Evolutionary conservation across 208 protist species (phyloP).

Genomic region (Leishmania gerbilli): DNA sequence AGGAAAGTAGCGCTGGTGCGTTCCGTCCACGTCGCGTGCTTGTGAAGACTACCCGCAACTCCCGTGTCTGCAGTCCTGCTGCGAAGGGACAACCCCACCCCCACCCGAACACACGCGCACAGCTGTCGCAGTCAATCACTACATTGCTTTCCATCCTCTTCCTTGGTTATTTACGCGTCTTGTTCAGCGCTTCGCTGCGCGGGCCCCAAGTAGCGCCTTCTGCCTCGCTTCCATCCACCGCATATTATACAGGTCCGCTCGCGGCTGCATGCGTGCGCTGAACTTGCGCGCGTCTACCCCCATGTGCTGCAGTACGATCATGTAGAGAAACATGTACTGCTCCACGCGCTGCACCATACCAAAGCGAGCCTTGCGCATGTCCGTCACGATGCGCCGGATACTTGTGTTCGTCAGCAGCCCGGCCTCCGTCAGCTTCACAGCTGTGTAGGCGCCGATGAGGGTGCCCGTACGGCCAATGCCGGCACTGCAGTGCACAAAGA

Average conservation of each 20-base stretch:
- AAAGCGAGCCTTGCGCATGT: conserved; percentile 64
- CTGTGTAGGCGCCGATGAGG: conserved; percentile 78
- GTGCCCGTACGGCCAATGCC: conserved; percentile 87
- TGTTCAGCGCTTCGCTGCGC: neutral
- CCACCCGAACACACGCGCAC: neutral
- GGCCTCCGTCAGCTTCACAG: conserved; percentile 35
- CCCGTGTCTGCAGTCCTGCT: neutral
- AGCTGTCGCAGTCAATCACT: neutral
- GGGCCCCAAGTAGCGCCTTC: conserved; percentile 14
- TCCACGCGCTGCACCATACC: conserved; percentile 88
- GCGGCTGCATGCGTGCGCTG: conserved; percentile 27
- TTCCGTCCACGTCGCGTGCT: neutral
- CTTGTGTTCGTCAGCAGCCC: conserved; percentile 39
- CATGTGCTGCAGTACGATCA: conserved; percentile 57
- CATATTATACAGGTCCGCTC: conserved; percentile 26
- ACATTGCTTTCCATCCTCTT: neutral
- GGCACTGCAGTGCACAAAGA: conserved; percentile 89
- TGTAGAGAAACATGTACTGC: conserved; percentile 87
- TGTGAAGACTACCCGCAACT: neutral
- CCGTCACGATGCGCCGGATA: conserved; percentile 42
- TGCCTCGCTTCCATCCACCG: conserved; percentile 33
- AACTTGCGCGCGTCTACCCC: conserved; percentile 26
- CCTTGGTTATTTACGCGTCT: neutral
- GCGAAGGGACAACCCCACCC: neutral
- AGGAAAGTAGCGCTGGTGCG: neutral